Percentiles rank a stretch among this genome's conserved stretches.
Conservation (phyloP, 2,329 filamentous ascomycete genomes). For the Penicillium sp. region DNA sequence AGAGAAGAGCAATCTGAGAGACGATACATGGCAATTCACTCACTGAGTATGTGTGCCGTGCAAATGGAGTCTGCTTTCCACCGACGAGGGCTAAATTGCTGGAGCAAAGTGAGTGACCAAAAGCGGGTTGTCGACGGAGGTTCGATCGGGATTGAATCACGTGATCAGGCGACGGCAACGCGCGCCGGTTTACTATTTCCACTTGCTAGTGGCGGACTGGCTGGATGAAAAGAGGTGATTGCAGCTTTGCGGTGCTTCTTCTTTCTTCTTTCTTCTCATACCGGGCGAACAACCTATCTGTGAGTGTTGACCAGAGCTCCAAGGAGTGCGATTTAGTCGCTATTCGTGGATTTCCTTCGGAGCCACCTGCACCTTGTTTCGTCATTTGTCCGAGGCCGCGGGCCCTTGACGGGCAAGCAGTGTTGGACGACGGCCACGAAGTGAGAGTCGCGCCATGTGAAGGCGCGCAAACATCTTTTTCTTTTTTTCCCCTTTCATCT, state of each 20-base stretch:
- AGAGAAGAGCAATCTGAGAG: too few species aligned
- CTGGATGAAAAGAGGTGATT: background rate
- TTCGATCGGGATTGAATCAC: conserved; percentile 4
- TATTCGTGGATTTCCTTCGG: too few species aligned
- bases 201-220: background rate
- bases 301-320: too few species aligned
- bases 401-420: conserved; percentile 1
- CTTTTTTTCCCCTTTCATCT: background rate
- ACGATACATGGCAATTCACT: background rate
- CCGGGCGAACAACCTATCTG: too few species aligned
- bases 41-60: conserved; percentile 13
- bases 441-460: conserved; percentile 1
- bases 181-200: conserved; percentile 4
- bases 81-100: conserved; percentile 7
- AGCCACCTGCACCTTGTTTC: too few species aligned
- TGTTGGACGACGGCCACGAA: background rate
- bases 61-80: conserved; percentile 6
- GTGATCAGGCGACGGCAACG: conserved; percentile 12
- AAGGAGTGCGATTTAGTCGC: too few species aligned
- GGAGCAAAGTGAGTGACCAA: background rate
- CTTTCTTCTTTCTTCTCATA: too few species aligned
- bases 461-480: background rate
- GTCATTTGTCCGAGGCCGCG: too few species aligned
- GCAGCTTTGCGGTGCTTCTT: background rate
- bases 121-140: conserved; percentile 6